Evolutionary conservation across 306 rosid genomes (phyloP).

Genomic region (Mucuna pruriens): DNA sequence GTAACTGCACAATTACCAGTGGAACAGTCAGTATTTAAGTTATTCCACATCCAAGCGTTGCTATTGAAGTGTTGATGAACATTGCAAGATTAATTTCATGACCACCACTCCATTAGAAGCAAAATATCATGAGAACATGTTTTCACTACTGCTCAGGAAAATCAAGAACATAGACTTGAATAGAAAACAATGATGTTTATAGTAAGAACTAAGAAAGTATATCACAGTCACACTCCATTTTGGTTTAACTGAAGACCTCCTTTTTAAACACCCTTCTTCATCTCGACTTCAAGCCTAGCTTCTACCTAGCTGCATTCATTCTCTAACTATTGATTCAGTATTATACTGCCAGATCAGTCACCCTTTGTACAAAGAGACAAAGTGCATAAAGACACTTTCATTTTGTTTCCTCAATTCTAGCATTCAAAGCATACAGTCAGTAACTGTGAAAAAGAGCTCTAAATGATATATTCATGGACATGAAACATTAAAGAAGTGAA

Average conservation of each 20-base stretch:
- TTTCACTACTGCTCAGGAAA: background rate
- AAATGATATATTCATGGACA: background rate
- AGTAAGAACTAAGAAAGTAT: background rate
- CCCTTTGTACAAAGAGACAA: background rate
- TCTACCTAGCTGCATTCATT: background rate
- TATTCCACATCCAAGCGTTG: background rate
- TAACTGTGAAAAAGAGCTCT: background rate
- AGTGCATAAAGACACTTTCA: slow-evolving; percentile 3
- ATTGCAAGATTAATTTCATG: background rate
- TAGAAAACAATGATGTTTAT: background rate
- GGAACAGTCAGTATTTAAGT: background rate
- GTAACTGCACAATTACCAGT: slow-evolving; percentile 59
- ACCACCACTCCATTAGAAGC: background rate
- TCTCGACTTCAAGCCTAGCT: background rate
- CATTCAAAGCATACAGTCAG: slow-evolving; percentile 3
- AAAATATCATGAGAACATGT: background rate
- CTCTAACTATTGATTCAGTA: slow-evolving; percentile 16
- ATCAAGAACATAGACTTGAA: background rate
- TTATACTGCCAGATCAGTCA: background rate
- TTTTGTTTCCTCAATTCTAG: slow-evolving; percentile 5
- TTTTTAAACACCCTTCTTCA: background rate
- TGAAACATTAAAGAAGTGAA: background rate
- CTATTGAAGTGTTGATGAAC: background rate
- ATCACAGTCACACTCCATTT: background rate
- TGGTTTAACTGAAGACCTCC: background rate